Evolutionary conservation across 2,329 filamentous ascomycete genomes (phyloP).

Genomic region (Rhinocladiella similis): DNA sequence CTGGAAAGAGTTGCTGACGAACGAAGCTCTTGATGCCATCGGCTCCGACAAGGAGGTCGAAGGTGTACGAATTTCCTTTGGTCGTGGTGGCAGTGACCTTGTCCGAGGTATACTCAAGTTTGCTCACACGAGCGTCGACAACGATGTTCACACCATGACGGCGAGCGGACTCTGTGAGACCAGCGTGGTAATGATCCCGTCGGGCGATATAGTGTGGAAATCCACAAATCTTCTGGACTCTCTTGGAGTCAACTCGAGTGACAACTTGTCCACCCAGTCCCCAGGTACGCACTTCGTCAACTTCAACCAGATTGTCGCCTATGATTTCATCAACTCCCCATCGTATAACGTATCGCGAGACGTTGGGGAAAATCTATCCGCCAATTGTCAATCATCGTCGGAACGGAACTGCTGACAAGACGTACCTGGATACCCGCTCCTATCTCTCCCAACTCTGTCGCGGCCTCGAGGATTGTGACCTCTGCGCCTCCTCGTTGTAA

Average conservation of each 20-base stretch:
- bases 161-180: conserved; percentile 41
- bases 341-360: conserved; percentile 37
- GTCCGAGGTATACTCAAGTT: conserved; percentile 23
- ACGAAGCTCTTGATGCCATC: conserved; percentile 44
- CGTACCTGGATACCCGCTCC: conserved; percentile 25
- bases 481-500: conserved; percentile 39
- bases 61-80: conserved; percentile 1
- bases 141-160: conserved; percentile 40
- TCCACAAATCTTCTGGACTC: conserved; percentile 4
- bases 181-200: conserved; percentile 48
- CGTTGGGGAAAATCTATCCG: conserved; percentile 20
- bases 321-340: conserved; percentile 43
- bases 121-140: conserved; percentile 38
- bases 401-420: background rate
- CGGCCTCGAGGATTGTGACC: conserved; percentile 45
- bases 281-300: conserved; percentile 39
- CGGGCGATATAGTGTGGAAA: conserved; percentile 31
- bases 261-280: conserved; percentile 27
- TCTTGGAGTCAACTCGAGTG: conserved; percentile 1
- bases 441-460: conserved; percentile 44
- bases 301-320: conserved; percentile 41
- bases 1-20: conserved; percentile 41
- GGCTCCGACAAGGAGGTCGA: conserved; percentile 43
- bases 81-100: conserved; percentile 1
- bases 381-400: background rate